Evolutionary conservation across 2,329 filamentous ascomycete genomes (phyloP).

Genomic region (Mariannaea sp.): DNA sequence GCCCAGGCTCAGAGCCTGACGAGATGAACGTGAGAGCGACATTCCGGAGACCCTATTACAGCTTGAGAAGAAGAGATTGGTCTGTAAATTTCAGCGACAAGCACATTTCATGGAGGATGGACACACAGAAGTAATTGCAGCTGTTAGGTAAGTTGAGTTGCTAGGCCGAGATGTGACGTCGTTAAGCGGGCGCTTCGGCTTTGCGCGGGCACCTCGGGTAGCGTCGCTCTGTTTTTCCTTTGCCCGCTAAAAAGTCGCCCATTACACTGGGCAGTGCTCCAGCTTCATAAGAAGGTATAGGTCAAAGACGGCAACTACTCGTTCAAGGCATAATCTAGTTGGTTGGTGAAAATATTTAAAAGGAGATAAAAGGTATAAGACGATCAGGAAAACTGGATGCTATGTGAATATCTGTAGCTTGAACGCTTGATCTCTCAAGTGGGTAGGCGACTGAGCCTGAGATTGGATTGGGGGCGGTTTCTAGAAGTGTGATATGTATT

Average conservation of each 20-base stretch:
- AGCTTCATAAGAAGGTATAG: too few relatives aligned
- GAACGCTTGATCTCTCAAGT: too few relatives aligned
- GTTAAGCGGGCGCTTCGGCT: neutral
- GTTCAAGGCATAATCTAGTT: too few relatives aligned
- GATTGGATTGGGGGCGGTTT: too few relatives aligned
- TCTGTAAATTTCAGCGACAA: slow-evolving; percentile 2
- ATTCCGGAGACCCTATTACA: slow-evolving; percentile 40
- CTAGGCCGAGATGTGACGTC: slow-evolving; percentile 28
- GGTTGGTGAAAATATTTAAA: too few relatives aligned
- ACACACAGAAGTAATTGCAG: slow-evolving; percentile 20
- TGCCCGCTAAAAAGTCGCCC: neutral
- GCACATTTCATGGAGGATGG: slow-evolving; percentile 16
- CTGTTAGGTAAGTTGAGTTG: slow-evolving; percentile 7
- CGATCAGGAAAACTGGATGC: too few relatives aligned
- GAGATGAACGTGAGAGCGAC: slow-evolving; percentile 53
- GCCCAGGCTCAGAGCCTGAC: slow-evolving; percentile 50
- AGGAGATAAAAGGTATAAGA: too few relatives aligned
- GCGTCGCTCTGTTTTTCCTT: neutral
- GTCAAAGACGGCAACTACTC: too few relatives aligned
- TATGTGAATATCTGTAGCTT: too few relatives aligned
- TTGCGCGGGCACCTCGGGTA: neutral
- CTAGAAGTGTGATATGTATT: too few relatives aligned
- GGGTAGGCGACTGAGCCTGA: too few relatives aligned
- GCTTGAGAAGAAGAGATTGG: slow-evolving; percentile 7
- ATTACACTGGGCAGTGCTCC: too few relatives aligned